Evolutionary conservation across 768 basidiomycete genomes (phyloP).

Genomic region (Trametes cingulata): DNA sequence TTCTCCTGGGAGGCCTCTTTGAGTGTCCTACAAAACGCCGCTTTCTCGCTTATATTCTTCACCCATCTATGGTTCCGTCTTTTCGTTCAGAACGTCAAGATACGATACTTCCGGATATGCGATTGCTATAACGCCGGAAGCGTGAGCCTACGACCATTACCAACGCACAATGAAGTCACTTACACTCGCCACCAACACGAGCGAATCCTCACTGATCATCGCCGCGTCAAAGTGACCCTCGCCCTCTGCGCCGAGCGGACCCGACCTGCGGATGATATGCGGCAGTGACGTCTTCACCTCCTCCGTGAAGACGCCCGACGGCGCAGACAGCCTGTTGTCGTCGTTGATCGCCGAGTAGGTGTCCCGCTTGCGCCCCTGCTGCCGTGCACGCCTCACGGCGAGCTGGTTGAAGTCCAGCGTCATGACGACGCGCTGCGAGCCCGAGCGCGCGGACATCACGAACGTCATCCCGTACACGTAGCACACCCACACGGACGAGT

Average conservation of each 20-base stretch:
- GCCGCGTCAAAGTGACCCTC: conserved; percentile 30
- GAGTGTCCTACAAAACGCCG: too few species aligned
- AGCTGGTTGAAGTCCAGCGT: conserved; percentile 56
- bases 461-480: conserved; percentile 54
- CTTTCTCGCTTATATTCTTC: too few species aligned
- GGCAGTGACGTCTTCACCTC: conserved; percentile 48
- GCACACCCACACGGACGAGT: conserved; percentile 55
- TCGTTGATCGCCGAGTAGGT: background rate
- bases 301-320: conserved; percentile 40
- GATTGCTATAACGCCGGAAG: background rate
- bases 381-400: conserved; percentile 23
- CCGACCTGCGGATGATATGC: conserved; percentile 39
- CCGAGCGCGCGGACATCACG: conserved; percentile 29
- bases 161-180: background rate
- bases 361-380: conserved; percentile 14
- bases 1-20: too few species aligned
- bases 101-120: conserved; percentile 24
- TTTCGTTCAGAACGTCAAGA: conserved; percentile 27
- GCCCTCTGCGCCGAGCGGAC: conserved; percentile 6
- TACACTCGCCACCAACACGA: conserved; percentile 46
- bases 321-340: conserved; percentile 20
- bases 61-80: too few species aligned
- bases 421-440: conserved; percentile 31
- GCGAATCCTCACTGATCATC: conserved; percentile 59
- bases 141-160: background rate